phyloP scores from a whole-genome alignment of 306 rosid genomes.

The Quercus mongolica region DNA sequence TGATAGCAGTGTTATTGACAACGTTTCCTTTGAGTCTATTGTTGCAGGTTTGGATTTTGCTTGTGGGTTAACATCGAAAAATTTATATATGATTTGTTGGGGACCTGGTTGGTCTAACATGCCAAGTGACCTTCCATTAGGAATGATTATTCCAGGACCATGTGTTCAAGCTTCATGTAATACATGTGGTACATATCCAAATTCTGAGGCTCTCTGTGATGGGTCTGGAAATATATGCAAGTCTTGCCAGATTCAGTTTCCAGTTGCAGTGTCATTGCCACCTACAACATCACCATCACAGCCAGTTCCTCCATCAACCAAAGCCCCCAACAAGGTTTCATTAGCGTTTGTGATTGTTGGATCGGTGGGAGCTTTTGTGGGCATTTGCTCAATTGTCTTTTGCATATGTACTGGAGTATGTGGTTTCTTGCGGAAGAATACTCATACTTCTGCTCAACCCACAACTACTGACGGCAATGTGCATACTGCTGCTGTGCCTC shows the following conservation, averaged over 20 bases:
- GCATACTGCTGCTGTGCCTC: background rate
- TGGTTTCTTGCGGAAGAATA: background rate
- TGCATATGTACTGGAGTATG: conserved; percentile 18
- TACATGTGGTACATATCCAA: conserved; percentile 34
- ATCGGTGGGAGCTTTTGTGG: conserved; percentile 26
- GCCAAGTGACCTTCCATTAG: conserved; percentile 19
- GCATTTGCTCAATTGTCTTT: conserved; percentile 28
- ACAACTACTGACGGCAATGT: background rate
- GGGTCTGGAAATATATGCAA: conserved; percentile 33
- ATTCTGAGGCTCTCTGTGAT: conserved; percentile 36
- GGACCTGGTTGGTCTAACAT: conserved; percentile 39
- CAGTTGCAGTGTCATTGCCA: conserved; percentile 35
- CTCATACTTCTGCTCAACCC: background rate
- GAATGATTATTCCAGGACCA: conserved; percentile 41
- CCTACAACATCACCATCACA: background rate
- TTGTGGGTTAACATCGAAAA: conserved; percentile 38
- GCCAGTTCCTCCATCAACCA: conserved; percentile 13
- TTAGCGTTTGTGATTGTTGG: conserved; percentile 38
- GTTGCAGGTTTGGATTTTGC: conserved; percentile 34
- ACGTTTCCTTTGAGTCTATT: conserved; percentile 29
- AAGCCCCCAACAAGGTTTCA: conserved; percentile 18
- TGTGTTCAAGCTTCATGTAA: conserved; percentile 35
- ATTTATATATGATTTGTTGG: conserved; percentile 38
- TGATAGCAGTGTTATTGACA: background rate
- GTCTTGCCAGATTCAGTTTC: conserved; percentile 34